Evolutionary conservation across 1,139 yeast genomes (phyloP).

Genomic region (Geotrichum australiense): DNA sequence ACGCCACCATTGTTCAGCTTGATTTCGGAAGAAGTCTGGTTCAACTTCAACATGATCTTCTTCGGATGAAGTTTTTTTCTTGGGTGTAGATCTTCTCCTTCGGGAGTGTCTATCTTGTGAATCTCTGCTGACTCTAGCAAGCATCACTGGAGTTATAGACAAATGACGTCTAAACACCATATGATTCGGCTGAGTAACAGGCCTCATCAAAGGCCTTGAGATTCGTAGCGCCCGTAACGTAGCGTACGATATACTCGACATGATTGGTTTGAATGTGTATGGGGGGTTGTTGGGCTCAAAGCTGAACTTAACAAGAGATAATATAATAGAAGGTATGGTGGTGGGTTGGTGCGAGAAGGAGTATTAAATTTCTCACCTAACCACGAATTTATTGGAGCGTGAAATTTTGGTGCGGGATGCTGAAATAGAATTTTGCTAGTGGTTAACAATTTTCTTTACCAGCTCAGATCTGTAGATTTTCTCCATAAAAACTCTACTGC

Average conservation of each 20-base stretch:
- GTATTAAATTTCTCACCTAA: no score
- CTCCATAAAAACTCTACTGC: no score
- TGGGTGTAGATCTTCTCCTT: background rate
- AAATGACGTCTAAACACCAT: constrained; percentile 5
- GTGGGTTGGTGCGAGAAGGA: no score
- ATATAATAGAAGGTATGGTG: no score
- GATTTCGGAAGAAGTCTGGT: background rate
- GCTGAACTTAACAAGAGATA: no score
- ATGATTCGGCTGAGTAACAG: background rate
- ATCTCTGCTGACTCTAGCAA: constrained; percentile 3
- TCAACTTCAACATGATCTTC: constrained; percentile 7
- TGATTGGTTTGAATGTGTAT: no score
- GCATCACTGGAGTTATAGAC: constrained; percentile 1
- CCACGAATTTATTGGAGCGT: no score
- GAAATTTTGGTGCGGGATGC: no score
- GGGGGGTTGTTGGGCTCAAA: no score
- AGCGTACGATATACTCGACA: constrained; percentile 9
- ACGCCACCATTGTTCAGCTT: constrained; percentile 1
- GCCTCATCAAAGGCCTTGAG: background rate
- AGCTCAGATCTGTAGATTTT: no score
- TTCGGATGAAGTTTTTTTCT: background rate
- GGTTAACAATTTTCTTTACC: no score
- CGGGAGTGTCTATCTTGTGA: background rate
- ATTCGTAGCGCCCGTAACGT: constrained; percentile 6
- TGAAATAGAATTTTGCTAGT: no score